Conservation (phyloP, 192 early-diverging fungal species). For the Coemansia sp. region DNA sequence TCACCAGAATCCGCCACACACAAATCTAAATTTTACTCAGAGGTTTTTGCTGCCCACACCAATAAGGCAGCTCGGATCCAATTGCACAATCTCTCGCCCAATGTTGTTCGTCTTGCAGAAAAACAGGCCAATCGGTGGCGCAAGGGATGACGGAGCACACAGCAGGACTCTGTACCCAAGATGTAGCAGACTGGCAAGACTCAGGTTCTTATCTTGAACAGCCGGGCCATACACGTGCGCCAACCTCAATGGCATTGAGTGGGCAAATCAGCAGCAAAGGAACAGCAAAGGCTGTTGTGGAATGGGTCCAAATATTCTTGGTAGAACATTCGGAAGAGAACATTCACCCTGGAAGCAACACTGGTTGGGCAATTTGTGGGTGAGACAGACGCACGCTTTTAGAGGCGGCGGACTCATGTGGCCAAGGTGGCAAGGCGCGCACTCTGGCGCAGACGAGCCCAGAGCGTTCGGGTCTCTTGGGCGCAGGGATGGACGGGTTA, state of each 20-base stretch:
- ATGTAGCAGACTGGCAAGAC: no score
- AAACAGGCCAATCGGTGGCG: background rate
- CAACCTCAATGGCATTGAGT: background rate
- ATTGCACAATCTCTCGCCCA: background rate
- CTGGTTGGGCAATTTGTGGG: background rate
- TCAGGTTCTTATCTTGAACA: no score
- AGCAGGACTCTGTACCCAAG: no score
- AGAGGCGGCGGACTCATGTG: background rate
- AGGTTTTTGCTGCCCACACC: no score
- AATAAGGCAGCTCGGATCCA: background rate
- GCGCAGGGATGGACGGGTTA: no score
- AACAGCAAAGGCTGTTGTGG: background rate
- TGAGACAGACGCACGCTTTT: no score
- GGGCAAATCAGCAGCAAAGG: background rate
- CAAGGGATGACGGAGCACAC: background rate
- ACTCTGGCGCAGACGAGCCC: background rate
- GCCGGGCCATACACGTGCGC: background rate
- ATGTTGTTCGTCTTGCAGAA: background rate
- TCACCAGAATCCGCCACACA: no score
- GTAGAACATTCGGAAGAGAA: constrained; percentile 44
- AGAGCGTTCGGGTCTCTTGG: background rate
- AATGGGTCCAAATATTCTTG: constrained; percentile 22
- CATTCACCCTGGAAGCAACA: constrained; percentile 17
- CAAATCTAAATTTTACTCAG: no score
- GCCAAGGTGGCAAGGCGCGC: no score